Evolutionary conservation across 257 asterid species (phyloP).

Genomic region (Forsythia viridissima): DNA sequence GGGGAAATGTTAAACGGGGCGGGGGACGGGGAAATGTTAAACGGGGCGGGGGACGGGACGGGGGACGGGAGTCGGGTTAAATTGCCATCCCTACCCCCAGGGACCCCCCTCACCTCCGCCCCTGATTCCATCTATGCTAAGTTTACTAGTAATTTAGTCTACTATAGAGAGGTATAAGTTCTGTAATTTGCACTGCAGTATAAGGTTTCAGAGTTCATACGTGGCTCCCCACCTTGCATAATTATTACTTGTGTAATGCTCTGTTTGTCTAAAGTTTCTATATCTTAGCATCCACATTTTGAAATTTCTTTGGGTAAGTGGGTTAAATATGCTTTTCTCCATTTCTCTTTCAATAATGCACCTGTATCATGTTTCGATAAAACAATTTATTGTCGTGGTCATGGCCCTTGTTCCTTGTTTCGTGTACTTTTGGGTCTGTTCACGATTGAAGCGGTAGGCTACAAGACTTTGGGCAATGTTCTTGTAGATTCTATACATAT

Average conservation of each 20-base stretch:
- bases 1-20: too few relatives aligned
- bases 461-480: neutral
- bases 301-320: neutral
- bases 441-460: neutral
- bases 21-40: too few relatives aligned
- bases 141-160: too few relatives aligned
- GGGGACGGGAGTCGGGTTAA: too few relatives aligned
- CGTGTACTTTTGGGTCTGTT: constrained; percentile 6
- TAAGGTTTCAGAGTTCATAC: neutral
- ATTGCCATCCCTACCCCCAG: too few relatives aligned
- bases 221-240: neutral
- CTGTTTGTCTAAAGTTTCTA: neutral
- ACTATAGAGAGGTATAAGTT: neutral
- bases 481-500: neutral
- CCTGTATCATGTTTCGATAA: neutral
- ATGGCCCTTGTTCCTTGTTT: constrained; percentile 4
- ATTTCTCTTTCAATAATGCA: neutral
- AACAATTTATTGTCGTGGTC: neutral
- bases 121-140: too few relatives aligned
- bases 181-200: neutral
- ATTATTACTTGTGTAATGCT: neutral
- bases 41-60: too few relatives aligned
- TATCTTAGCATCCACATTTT: neutral
- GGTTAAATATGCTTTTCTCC: neutral
- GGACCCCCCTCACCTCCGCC: too few relatives aligned